Percentiles rank a stretch among this genome's conserved stretches.
phyloP scores from a whole-genome alignment of 331 rosid genomes.

The Spiraea crenata region DNA sequence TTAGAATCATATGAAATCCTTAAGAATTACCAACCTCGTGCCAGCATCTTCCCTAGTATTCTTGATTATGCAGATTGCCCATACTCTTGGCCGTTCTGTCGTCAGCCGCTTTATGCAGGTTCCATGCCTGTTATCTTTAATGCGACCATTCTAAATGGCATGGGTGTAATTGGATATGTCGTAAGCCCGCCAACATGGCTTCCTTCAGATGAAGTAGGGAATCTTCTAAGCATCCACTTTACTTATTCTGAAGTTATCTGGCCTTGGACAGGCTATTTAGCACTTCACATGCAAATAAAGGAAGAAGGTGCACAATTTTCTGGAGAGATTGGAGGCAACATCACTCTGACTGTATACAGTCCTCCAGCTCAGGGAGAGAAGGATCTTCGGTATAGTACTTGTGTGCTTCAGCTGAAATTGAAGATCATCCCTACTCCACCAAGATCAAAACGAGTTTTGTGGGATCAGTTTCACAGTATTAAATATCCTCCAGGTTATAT shows the following conservation, averaged over 20 bases:
- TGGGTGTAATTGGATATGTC: slow-evolving; percentile 90
- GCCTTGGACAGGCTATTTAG: slow-evolving; percentile 98
- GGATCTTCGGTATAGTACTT: slow-evolving; percentile 49
- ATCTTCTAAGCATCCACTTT: slow-evolving; percentile 87
- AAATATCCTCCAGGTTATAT: slow-evolving; percentile 98
- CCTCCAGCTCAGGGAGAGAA: slow-evolving; percentile 80
- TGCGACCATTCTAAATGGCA: slow-evolving; percentile 92
- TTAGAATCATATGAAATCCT: slow-evolving; percentile 91
- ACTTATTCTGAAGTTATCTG: slow-evolving; percentile 79
- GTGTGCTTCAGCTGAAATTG: slow-evolving; percentile 86
- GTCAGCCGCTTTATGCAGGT: slow-evolving; percentile 95
- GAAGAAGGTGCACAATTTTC: slow-evolving; percentile 91
- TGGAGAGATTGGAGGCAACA: slow-evolving; percentile 89
- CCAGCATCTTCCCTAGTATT: slow-evolving; percentile 86
- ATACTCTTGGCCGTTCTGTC: slow-evolving; percentile 95
- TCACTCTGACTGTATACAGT: slow-evolving; percentile 74
- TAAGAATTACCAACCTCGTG: slow-evolving; percentile 79
- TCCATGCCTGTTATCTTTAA: slow-evolving; percentile 98
- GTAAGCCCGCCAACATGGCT: slow-evolving; percentile 85
- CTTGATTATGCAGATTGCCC: slow-evolving; percentile 94
- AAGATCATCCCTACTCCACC: slow-evolving; percentile 88
- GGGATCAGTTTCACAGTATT: slow-evolving; percentile 98
- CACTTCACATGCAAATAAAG: slow-evolving; percentile 93
- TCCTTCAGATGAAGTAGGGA: slow-evolving; percentile 82
- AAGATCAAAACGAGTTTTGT: slow-evolving; percentile 77